These are phyloP conservation scores for Holtermanniella nyarrowii DNA, from an alignment of 768 basidiomycete genomes.

Conservation along the genomic window DNA sequence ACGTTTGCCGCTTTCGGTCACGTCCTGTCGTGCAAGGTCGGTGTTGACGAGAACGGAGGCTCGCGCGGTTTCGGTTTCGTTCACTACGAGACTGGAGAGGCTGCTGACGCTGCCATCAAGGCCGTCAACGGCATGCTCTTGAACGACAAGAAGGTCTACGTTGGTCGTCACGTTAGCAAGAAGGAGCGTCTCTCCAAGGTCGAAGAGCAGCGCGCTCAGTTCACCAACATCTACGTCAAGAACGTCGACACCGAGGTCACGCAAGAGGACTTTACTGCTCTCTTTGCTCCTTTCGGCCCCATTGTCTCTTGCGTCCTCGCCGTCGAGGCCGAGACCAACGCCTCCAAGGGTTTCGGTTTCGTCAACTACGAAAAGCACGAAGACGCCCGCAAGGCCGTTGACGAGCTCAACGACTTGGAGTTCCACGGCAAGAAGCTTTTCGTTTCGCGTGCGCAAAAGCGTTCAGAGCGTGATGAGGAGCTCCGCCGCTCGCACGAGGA, in stretches of 20 bases:
- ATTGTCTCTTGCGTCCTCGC: slow-evolving; percentile 84
- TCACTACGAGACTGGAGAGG: slow-evolving; percentile 96
- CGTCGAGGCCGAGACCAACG: slow-evolving; percentile 67
- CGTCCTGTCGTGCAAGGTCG: slow-evolving; percentile 98
- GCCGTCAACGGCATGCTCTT: slow-evolving; percentile 98
- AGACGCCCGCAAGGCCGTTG: slow-evolving; percentile 80
- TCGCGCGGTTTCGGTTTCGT: slow-evolving; percentile 98
- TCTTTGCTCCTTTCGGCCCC: slow-evolving; percentile 66
- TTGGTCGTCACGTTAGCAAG: slow-evolving; percentile 93
- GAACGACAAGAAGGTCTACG: slow-evolving; percentile 99
- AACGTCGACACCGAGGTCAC: slow-evolving; percentile 78
- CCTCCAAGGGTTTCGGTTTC: slow-evolving; percentile 94
- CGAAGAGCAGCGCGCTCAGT: slow-evolving; percentile 93
- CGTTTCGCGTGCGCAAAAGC: slow-evolving; percentile 95
- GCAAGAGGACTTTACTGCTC: slow-evolving; percentile 71
- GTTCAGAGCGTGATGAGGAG: slow-evolving; percentile 95
- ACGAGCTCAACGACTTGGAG: slow-evolving; percentile 76
- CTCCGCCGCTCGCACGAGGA: slow-evolving; percentile 85
- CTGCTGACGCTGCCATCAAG: slow-evolving; percentile 91
- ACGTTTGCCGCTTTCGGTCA: slow-evolving; percentile 99
- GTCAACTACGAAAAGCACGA: slow-evolving; percentile 94
- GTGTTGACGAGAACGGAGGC: slow-evolving; percentile 85
- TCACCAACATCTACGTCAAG: slow-evolving; percentile 98
- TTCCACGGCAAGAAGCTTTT: slow-evolving; percentile 79
- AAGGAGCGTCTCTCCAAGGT: slow-evolving; percentile 98